Base-by-base conservation (phyloP, 768 basidiomycete species). In the Floccularia luteovirens region DNA sequence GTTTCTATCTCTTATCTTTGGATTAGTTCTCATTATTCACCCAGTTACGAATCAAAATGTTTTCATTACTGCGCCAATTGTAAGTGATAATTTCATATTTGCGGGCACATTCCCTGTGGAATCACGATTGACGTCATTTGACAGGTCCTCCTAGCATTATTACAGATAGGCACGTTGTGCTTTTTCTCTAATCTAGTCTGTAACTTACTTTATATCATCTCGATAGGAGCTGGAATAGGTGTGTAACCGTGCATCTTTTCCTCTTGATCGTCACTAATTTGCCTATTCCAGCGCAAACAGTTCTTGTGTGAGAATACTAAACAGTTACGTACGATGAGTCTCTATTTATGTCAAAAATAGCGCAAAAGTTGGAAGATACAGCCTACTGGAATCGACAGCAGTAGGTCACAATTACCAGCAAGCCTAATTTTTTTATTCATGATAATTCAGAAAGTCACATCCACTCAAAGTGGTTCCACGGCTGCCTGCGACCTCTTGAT, bases 401-500 rank as follows among this genome's bases (percentile, higher is more conserved):
- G 36, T 38, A 21, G 12, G 36, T 35, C 21, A 16, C 17, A 12
- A 5, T 19, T 13, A 35, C 17, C 2, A 12, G 33, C 14, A 13
- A 3, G 10, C 27, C 14, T 12, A 13, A 6, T 19, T 3, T n/a
- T 11, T 20, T 35, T 19, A 13, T 35, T 10, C 5, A 16, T 12
- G 21, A 35, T 19, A 12, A 12, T 35, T 35, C 33, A 35, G 33
- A 35, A 11, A 13, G 33, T 19, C 12, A 16, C 43, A 7, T 44
- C 38, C 5, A 44, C 43, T 6, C 43, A 44, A 39, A 32, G 38
- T 25, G 43, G 38, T 5, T 37, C 43, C 10, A 40, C 43, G 5
- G 38, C 43, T 2, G 43, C 43, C 23, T 44, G 43, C 13, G 43
- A 44, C n/a, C 31, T 44, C 21, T 37, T 39, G 3, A 44, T 41